phyloP scores from a whole-genome alignment of 2,329 filamentous ascomycete genomes.

The Sclerotinia nivalis region DNA sequence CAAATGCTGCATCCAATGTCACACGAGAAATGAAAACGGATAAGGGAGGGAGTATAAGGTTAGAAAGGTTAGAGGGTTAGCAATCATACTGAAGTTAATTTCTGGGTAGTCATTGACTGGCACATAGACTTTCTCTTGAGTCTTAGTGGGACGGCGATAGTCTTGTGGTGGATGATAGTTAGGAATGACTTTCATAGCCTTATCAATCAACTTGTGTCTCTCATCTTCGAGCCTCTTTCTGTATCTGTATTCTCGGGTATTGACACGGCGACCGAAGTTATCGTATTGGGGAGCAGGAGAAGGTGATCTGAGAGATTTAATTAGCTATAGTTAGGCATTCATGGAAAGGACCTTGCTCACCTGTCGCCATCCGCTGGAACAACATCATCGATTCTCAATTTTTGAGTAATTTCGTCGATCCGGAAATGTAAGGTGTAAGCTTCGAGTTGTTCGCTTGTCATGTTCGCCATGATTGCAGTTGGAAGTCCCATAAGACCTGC shows the following conservation, averaged over 20 bases:
- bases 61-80: conserved; percentile 94
- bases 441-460: conserved; percentile 98
- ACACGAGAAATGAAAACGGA: conserved; percentile 48
- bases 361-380: conserved; percentile 94
- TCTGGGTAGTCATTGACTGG: conserved; percentile 99
- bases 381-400: conserved; percentile 98
- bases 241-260: conserved; percentile 98
- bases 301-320: conserved; percentile 67
- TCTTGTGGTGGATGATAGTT: conserved; percentile 99
- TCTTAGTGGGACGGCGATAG: conserved; percentile 98
- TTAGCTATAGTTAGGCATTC: conserved; percentile 4
- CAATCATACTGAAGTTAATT: conserved; percentile 99
- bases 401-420: conserved; percentile 99
- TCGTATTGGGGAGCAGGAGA: conserved; percentile 97
- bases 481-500: conserved; percentile 96
- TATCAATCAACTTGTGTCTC: conserved; percentile 97
- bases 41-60: conserved; percentile 44
- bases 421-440: conserved; percentile 94
- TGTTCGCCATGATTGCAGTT: conserved; percentile 93
- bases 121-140: conserved; percentile 99
- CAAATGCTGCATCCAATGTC: conserved; percentile 41
- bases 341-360: conserved; percentile 54
- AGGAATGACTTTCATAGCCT: conserved; percentile 99
- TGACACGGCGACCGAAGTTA: conserved; percentile 98
- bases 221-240: conserved; percentile 97